Conservation (phyloP, 1,139 yeast genomes). For the Schwanniomyces etchellsii region DNA sequence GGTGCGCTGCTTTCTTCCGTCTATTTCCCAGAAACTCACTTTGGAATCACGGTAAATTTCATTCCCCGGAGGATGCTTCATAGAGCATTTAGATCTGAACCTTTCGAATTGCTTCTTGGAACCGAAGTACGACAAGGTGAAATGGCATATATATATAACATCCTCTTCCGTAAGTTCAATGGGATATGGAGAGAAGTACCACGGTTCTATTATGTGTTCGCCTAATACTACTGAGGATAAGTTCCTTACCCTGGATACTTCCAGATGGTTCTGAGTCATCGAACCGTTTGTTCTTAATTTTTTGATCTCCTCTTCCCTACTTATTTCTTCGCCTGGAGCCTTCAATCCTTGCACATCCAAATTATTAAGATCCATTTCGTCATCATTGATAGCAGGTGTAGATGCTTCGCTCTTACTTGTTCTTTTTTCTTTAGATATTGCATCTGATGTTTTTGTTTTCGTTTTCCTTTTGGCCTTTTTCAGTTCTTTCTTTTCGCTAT, state of each 20-base stretch:
- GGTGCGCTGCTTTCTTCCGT: constrained; percentile 89
- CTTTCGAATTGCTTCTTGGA: constrained; percentile 88
- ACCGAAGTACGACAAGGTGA: constrained; percentile 82
- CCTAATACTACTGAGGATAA: constrained; percentile 77
- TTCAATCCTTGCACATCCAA: constrained; percentile 77
- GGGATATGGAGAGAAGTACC: constrained; percentile 99
- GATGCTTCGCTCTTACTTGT: constrained; percentile 18
- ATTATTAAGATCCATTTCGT: constrained; percentile 81
- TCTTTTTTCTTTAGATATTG: constrained; percentile 18
- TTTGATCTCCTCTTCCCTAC: constrained; percentile 88
- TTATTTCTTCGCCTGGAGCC: constrained; percentile 62
- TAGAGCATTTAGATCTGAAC: constrained; percentile 77
- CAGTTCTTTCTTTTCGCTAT: constrained; percentile 30
- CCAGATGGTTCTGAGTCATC: constrained; percentile 88
- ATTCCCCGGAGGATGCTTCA: constrained; percentile 96
- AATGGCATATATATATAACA: constrained; percentile 84
- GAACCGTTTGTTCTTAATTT: constrained; percentile 91
- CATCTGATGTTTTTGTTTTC: constrained; percentile 13
- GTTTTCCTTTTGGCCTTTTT: constrained; percentile 19
- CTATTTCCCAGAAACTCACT: constrained; percentile 84
- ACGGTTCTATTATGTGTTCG: constrained; percentile 89
- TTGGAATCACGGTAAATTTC: constrained; percentile 88
- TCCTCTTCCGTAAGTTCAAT: constrained; percentile 90
- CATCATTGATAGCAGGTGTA: constrained; percentile 31
- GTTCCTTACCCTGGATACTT: constrained; percentile 87